phyloP scores from a whole-genome alignment of 2,329 filamentous ascomycete species.

The Fusarium chlamydosporum region DNA sequence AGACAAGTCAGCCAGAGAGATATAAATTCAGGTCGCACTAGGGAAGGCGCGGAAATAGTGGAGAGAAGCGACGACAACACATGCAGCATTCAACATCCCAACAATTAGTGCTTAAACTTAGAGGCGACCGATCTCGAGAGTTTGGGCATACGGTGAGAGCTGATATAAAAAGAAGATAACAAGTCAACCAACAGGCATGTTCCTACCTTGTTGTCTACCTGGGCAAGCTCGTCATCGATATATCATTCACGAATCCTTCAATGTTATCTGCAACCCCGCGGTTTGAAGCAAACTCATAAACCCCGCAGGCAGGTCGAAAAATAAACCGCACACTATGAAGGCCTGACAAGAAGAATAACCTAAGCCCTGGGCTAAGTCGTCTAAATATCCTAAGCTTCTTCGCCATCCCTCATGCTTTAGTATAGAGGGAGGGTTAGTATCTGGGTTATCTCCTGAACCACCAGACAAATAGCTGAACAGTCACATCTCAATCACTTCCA shows the following conservation, averaged over 20 bases:
- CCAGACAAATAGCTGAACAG: too few species aligned
- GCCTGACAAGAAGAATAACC: too few species aligned
- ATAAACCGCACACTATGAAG: too few species aligned
- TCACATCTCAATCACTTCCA: neutral
- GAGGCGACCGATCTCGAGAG: neutral
- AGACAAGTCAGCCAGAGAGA: neutral
- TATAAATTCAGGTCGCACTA: neutral
- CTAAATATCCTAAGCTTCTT: too few species aligned
- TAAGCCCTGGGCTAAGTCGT: too few species aligned
- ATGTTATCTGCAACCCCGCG: neutral
- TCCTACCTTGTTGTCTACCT: neutral
- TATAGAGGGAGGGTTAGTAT: too few species aligned
- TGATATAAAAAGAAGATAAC: neutral
- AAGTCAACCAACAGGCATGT: neutral
- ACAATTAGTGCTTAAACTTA: neutral
- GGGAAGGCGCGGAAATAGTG: slow-evolving; percentile 1
- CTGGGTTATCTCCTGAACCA: too few species aligned
- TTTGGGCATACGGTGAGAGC: neutral
- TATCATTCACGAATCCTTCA: neutral
- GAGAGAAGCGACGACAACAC: neutral
- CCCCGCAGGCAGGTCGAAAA: neutral
- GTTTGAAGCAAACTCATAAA: neutral
- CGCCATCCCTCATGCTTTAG: too few species aligned
- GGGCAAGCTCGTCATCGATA: slow-evolving; percentile 16
- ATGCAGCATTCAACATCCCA: neutral